These are phyloP conservation scores for Ailanthus altissimus DNA, from an alignment of 345 rosid species.

Conservation along the genomic window DNA sequence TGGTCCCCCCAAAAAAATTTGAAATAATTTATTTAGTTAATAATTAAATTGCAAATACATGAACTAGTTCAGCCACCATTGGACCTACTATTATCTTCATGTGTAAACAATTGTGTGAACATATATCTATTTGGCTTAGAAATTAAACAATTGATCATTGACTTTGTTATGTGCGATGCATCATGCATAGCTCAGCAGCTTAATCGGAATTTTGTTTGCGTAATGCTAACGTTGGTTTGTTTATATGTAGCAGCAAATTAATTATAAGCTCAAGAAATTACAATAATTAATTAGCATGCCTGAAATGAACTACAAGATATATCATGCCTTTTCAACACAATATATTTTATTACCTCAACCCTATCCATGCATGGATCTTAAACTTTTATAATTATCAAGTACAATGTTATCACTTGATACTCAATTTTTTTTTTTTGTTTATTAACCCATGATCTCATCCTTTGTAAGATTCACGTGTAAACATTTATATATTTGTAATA, in stretches of 20 bases:
- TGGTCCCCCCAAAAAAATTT: too few relatives aligned
- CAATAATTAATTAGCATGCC: not conserved
- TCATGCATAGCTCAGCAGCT: not conserved
- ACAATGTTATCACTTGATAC: not conserved
- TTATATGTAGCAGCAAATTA: not conserved
- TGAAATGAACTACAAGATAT: not conserved
- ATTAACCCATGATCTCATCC: too few relatives aligned
- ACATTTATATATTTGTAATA: too few relatives aligned
- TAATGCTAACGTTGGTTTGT: conserved; percentile 4
- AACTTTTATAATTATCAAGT: not conserved
- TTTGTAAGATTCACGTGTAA: too few relatives aligned
- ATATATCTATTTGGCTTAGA: not conserved
- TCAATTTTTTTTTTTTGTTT: too few relatives aligned
- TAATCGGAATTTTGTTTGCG: not conserved
- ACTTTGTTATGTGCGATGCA: not conserved
- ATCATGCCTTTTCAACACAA: not conserved
- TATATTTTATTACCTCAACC: not conserved
- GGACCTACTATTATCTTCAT: not conserved
- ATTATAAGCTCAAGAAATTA: not conserved
- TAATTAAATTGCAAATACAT: too few relatives aligned
- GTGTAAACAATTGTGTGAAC: not conserved
- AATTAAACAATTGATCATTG: not conserved
- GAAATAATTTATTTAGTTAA: too few relatives aligned
- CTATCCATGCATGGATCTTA: not conserved
- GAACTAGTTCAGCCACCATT: not conserved